Evolutionary conservation across 257 asterid species (phyloP).

Genomic region (Solanum tarapatanum): DNA sequence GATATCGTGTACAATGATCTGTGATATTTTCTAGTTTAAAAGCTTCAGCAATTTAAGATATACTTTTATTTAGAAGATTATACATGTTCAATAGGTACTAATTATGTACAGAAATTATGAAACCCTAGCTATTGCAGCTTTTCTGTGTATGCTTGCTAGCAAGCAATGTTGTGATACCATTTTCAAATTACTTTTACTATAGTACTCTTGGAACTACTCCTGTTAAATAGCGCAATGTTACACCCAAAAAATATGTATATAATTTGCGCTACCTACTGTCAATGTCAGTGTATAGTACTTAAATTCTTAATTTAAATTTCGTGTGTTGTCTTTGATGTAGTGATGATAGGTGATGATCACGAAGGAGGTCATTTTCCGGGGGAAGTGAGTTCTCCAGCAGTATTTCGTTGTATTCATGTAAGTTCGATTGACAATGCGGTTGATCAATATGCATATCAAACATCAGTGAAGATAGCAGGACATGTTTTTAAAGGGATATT

Average conservation of each 20-base stretch:
- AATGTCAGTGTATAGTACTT: background rate
- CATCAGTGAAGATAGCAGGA: conserved; percentile 66
- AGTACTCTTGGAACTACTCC: background rate
- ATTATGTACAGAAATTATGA: background rate
- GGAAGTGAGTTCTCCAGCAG: conserved; percentile 55
- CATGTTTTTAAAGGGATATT: conserved; percentile 67
- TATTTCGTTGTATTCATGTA: conserved; percentile 57
- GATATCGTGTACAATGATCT: background rate
- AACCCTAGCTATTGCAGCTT: conserved; percentile 20
- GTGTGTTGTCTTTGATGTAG: background rate
- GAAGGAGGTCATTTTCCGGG: conserved; percentile 52
- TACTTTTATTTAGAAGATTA: background rate
- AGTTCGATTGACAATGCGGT: conserved; percentile 59
- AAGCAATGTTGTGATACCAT: background rate
- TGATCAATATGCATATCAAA: conserved; percentile 66
- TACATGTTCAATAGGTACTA: background rate
- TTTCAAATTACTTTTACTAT: background rate
- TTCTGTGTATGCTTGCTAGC: background rate
- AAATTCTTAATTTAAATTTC: background rate
- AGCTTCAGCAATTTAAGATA: background rate
- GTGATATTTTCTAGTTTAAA: background rate
- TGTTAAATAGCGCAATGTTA: background rate
- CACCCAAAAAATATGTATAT: background rate
- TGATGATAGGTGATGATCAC: conserved; percentile 16
- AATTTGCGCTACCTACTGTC: background rate